These are phyloP conservation scores for Penicillium carneum DNA, from an alignment of 2,329 filamentous ascomycete genomes.

Conservation along the genomic window DNA sequence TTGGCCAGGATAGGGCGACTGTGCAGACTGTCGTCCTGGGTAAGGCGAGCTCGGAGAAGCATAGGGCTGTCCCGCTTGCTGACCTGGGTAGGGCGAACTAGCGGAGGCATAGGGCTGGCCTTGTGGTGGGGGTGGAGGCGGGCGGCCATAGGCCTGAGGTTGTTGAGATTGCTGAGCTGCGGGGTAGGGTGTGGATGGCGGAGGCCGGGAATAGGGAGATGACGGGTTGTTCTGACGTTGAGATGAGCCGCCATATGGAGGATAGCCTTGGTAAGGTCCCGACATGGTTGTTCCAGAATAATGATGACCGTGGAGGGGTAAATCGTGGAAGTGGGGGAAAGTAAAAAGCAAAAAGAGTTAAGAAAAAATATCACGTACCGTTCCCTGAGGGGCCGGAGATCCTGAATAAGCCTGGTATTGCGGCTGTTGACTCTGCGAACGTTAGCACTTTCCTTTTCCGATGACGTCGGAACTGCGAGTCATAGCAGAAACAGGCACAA, in stretches of 20 bases:
- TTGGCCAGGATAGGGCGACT: slow-evolving; percentile 23
- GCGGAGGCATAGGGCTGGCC: slow-evolving; percentile 45
- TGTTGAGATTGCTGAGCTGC: slow-evolving; percentile 21
- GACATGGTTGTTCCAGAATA: slow-evolving; percentile 41
- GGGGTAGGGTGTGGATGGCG: slow-evolving; percentile 40
- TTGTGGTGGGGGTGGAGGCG: slow-evolving; percentile 52
- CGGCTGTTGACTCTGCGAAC: slow-evolving; percentile 43
- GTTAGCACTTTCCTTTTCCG: slow-evolving; percentile 2
- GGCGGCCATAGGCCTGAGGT: slow-evolving; percentile 50
- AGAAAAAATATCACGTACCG: slow-evolving; percentile 46
- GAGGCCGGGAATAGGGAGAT: slow-evolving; percentile 41
- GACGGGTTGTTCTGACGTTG: slow-evolving; percentile 49
- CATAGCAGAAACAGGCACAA: slow-evolving; percentile 14
- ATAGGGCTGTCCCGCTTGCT: slow-evolving; percentile 19
- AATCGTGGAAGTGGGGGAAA: slow-evolving; percentile 22
- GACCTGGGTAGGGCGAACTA: slow-evolving; percentile 38
- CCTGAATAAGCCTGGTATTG: slow-evolving; percentile 66
- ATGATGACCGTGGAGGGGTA: slow-evolving; percentile 19
- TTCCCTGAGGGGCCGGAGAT: slow-evolving; percentile 43
- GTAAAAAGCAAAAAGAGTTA: slow-evolving; percentile 21
- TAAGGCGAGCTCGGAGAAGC: slow-evolving; percentile 39
- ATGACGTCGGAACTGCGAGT: slow-evolving; percentile 34
- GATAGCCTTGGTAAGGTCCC: slow-evolving; percentile 47
- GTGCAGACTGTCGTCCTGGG: slow-evolving; percentile 16
- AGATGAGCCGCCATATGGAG: slow-evolving; percentile 42